Evolutionary conservation across 352 stramenopile genomes (phyloP), one percentile per base, ranked within the genome.

Genomic region (Phytophthora vignae): DNA sequence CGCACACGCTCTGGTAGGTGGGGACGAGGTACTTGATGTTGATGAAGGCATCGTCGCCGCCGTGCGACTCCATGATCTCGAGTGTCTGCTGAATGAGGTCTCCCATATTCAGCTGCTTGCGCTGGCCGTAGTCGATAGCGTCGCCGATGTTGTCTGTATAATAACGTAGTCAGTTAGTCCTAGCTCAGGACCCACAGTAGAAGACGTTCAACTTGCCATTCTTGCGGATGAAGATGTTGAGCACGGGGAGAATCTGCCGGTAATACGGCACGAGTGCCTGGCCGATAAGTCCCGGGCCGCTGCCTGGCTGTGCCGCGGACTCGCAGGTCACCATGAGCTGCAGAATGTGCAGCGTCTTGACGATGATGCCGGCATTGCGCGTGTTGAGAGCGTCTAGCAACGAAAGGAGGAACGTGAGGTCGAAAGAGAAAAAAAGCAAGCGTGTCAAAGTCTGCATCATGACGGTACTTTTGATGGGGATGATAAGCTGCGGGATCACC

Each of bases 21-120:
- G 97, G 97, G 22, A 99, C 82, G 62, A 99, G 90, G 70, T 99
- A 99, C 73, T 99, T 99, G 79, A 99, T 99, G 83, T 99, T 99
- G 77, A 99, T 99, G 78, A 99, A 99, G 4, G 97, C 97, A 76
- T 99, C 94, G 72, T 98, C 92, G 17, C 97, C 97, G 31, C 97
- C 97, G 64, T 99, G 92, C 6, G 93, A 90, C 77, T 99, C 97
- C 74, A 99, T 98, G 64, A 97, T 91, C 74, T 99, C 96, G 3
- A 99, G 87, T 14, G 97, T 99, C 71, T 99, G 94, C 81, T 98
- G 92, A 57, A 99, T 99, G 3, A 99, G 83, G 53, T 99, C 96
- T 22, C 97, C 97, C 36, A 99, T 71, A 77, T 99, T 98, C 54
- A 98, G 79, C 64, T 98, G 85, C 70, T 98, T 98, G 55, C 96